Conservation (phyloP, 495 filamentous ascomycete species). For the Talaromyces liani region DNA sequence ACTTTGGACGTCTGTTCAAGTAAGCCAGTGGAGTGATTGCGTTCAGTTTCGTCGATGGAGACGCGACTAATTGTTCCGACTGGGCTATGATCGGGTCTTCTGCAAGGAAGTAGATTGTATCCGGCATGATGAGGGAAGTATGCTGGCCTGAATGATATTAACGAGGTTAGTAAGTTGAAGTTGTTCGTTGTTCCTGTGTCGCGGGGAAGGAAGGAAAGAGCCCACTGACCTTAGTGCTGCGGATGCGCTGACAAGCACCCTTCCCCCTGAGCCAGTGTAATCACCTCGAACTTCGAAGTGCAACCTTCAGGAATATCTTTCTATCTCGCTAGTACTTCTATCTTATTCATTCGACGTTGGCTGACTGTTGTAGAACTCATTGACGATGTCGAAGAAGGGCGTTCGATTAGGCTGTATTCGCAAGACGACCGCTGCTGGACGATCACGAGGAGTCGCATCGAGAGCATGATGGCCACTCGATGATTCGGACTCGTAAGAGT, state of each 20-base stretch:
- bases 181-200: neutral
- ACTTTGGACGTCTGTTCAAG: neutral
- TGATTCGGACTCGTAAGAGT: neutral
- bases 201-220: neutral
- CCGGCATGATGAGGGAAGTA: neutral
- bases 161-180: neutral
- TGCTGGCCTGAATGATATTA: neutral
- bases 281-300: neutral
- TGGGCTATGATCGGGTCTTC: neutral
- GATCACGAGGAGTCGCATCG: neutral
- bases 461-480: neutral
- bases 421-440: neutral
- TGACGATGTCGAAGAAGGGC: neutral
- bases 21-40: neutral
- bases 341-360: neutral
- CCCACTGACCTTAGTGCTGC: neutral
- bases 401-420: neutral
- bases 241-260: neutral
- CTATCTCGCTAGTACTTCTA: neutral
- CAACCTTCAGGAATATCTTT: neutral
- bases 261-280: neutral
- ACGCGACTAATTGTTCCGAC: neutral
- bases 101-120: neutral
- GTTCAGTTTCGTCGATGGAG: neutral
- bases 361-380: neutral